Evolutionary conservation across 2,329 filamentous ascomycete genomes (phyloP).

Genomic region (Fusarium anthophilum): DNA sequence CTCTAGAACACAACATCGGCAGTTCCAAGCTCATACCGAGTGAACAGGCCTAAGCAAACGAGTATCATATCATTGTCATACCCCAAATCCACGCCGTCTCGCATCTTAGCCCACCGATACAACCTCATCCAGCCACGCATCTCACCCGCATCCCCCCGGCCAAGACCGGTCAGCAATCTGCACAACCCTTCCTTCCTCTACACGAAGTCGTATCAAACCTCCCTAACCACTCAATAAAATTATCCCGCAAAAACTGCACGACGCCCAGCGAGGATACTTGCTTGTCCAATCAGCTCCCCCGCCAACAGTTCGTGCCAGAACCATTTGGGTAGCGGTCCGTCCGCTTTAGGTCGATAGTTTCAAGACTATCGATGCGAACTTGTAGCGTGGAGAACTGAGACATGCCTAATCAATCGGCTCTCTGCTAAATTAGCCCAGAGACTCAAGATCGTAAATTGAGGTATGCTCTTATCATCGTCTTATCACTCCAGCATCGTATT

Average conservation of each 20-base stretch:
- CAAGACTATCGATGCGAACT: not conserved
- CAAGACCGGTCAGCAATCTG: not conserved
- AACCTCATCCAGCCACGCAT: not conserved
- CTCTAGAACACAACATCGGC: not conserved
- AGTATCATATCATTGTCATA: not conserved
- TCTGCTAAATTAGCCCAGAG: not conserved
- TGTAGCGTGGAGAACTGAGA: not conserved
- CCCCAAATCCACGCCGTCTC: not conserved
- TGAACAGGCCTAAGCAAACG: not conserved
- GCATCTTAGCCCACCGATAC: not conserved
- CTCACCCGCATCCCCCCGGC: not conserved
- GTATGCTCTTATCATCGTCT: not conserved
- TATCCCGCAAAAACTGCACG: not conserved
- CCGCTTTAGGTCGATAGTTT: not conserved
- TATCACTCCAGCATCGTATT: accelerated
- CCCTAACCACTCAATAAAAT: not conserved
- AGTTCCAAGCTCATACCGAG: not conserved
- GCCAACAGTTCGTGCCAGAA: not conserved
- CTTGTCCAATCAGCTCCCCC: not conserved
- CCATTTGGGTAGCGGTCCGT: not conserved
- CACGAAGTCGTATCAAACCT: not conserved
- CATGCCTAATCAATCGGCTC: not conserved
- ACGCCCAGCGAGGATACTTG: not conserved
- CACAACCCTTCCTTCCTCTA: not conserved
- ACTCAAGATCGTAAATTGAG: not conserved